Base-by-base conservation (phyloP, 352 stramenopile genomes). In the Globisporangium cylindrosporum region DNA sequence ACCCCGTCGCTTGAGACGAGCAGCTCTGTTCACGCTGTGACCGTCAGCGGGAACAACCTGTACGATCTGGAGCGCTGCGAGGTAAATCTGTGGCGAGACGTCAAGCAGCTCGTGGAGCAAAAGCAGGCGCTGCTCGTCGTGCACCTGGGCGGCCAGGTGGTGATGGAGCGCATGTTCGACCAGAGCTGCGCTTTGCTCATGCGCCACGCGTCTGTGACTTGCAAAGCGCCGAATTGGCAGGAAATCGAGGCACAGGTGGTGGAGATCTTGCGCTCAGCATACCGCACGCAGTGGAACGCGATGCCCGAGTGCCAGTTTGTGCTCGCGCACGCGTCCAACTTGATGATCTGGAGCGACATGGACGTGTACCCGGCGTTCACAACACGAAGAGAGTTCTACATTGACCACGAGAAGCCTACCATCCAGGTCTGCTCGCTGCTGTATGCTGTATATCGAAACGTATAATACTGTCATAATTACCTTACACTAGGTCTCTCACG, bases 301-400 rank as follows among this genome's bases (percentile, higher is more conserved):
- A 62, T 67, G 15, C 64, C 72, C 1, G 73, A 82, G 32, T 64
- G 87, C 25, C 79, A 73, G 24, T 73, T 78, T 12, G 82, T 92
- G 29, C 76, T 95, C 9, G 82, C 85, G 1, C 80, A 86, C 34
- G 70, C 79, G 27, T 85, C 84, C n/a, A 92, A 94, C 54, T 60
- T 93, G 15, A 95, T 95, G 87, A 81, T 95, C 65, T 93, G 83
- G 81, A 86, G 81, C 66, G 87, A 95, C 61, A 69, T 68, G 20
- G 87, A 95, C 46, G 70, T 93, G 32, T 95, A 95, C 54, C 74
- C 82, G 6, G 62, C 72, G 51, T 93, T 93, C 62, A 86, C 82
- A 22, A 86, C 78, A 0, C 73, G 79, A 22, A 41, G 53, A 1
- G 71, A 81, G 36, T 90, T 93, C 38, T 76, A 73, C 15, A 83